Evolutionary conservation across 306 rosid genomes (phyloP).

Genomic region (Delonix regia): DNA sequence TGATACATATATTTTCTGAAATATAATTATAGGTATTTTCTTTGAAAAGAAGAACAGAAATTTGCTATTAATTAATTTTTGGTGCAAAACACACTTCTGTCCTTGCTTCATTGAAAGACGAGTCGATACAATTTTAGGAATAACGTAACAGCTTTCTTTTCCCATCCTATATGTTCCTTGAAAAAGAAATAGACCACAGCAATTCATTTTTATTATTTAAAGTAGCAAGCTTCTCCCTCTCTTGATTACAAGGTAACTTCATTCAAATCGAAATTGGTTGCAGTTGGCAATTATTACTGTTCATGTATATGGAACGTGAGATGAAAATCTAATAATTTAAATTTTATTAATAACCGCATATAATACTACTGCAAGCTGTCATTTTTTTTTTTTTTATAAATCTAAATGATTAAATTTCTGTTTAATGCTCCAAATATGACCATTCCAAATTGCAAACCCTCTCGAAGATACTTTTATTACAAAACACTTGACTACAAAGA

Average conservation of each 20-base stretch:
- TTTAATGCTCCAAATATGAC: too few relatives aligned
- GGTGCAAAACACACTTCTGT: slow-evolving; percentile 8
- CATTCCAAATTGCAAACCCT: too few relatives aligned
- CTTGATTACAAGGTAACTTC: background rate
- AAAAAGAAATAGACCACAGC: too few relatives aligned
- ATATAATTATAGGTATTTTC: background rate
- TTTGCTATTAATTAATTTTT: slow-evolving; percentile 10
- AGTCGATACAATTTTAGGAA: slow-evolving; percentile 21
- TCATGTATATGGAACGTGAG: too few relatives aligned
- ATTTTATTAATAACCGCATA: too few relatives aligned
- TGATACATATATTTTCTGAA: background rate
- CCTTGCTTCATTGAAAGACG: slow-evolving; percentile 36
- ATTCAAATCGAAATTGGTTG: too few relatives aligned
- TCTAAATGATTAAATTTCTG: too few relatives aligned
- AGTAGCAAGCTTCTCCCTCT: background rate
- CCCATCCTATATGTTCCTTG: background rate
- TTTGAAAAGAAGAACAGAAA: slow-evolving; percentile 13
- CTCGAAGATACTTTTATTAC: background rate
- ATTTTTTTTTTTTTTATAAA: too few relatives aligned
- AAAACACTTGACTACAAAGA: background rate
- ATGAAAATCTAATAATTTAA: too few relatives aligned
- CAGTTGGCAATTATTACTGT: too few relatives aligned
- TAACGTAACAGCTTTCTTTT: background rate
- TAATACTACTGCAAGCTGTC: too few relatives aligned
- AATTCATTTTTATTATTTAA: too few relatives aligned